Base-by-base conservation (phyloP, 2,329 filamentous ascomycete species). In the Scytalidium sp. region DNA sequence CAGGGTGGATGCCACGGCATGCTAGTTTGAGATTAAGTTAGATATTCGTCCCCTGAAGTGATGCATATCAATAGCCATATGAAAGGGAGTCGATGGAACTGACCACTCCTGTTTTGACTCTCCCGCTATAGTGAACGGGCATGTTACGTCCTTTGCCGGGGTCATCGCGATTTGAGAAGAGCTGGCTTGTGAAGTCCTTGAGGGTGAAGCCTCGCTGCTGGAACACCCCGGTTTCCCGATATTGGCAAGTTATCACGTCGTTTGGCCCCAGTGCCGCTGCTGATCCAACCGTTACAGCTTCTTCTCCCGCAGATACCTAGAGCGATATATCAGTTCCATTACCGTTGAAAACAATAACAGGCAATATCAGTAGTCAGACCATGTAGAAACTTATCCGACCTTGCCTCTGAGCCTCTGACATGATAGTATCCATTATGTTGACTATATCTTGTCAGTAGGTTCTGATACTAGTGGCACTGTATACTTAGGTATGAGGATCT, bases 321-420 rank as follows among this genome's bases (percentile, higher is more conserved):
- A 25, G n/a, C 21, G 19, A 17, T 42, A 23, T 9, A 9, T 49
- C 23, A 27, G 22, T 15, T 44, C 43, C 32, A 13, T 19, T 19
- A 15, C 1, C 11, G 9, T 32, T 51, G 19, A 43, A 11, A 20
- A 43, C 10, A 17, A 17, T 13, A 15, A 20, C 19, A 23, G 19
- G 6, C 19, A 27, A 15, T n/a, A n/a, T 36, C 5, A 15, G 32
- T n/a, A 36, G 13, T 10, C 32, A 9, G 7, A 80, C 83, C 81
- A 88, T 87, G 67, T 87, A 88, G 66, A 88, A 88, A 56, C 76
- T 83, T 44, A 87, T 67, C 19, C 83, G 75, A 22, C 84, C 84
- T 70, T 97, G 93, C 43, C 92, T 80, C 71, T 97, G 92, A 1
- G 92, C 91, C 63, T 97, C 92, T 63, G 94, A 96, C 92, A 97